A percentile compares a stretch with the other conserved stretches of the same genome.
Evolutionary conservation across 192 early-diverging fungal species (phyloP).

Genomic region (Diversispora eburnea): DNA sequence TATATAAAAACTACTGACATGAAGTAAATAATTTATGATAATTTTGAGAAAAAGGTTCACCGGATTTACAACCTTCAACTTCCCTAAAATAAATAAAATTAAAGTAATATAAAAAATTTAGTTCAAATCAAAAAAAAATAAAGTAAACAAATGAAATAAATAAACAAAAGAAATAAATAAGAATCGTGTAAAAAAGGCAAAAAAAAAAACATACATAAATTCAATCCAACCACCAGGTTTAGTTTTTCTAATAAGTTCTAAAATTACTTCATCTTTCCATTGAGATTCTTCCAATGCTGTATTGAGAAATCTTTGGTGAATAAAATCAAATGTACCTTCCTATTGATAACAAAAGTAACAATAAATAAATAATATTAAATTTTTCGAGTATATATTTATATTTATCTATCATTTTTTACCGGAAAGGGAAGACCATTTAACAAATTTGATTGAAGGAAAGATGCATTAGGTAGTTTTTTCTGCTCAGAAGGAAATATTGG

Average conservation of each 20-base stretch:
- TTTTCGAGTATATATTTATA: too few species aligned
- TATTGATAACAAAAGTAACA: too few species aligned
- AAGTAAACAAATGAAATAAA: too few species aligned
- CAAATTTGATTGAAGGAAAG: slow-evolving; percentile 19
- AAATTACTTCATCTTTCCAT: slow-evolving; percentile 14
- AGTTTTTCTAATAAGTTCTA: slow-evolving; percentile 18
- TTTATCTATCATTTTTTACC: too few species aligned
- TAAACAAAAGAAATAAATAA: neutral
- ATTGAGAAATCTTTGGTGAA: slow-evolving; percentile 10
- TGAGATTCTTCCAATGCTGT: neutral
- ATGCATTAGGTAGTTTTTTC: slow-evolving; percentile 5
- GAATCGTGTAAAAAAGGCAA: neutral
- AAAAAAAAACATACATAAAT: slow-evolving; percentile 9
- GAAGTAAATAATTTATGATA: neutral
- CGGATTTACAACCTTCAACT: neutral
- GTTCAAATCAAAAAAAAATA: neutral
- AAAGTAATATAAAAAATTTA: neutral
- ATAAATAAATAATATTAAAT: too few species aligned
- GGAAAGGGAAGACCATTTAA: slow-evolving; percentile 23
- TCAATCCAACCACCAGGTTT: slow-evolving; percentile 29
- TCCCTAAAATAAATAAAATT: slow-evolving; percentile 3
- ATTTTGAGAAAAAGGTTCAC: neutral
- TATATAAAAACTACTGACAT: neutral
- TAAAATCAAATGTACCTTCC: slow-evolving; percentile 25
- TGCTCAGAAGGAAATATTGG: slow-evolving; percentile 15